Conservation (phyloP, 768 basidiomycete species). For the Tulasnella sp. region DNA sequence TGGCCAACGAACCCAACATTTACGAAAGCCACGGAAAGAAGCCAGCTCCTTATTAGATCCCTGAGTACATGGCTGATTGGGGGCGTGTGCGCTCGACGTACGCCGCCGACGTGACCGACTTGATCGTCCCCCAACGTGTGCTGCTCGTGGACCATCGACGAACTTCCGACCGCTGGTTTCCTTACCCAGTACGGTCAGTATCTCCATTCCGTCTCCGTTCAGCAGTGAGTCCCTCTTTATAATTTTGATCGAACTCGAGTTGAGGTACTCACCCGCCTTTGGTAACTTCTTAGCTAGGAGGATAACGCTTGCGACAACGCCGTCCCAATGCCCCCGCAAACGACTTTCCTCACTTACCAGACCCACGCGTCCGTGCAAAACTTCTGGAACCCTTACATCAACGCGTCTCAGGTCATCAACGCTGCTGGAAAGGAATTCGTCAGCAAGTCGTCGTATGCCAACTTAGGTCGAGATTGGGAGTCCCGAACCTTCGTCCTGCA, state of each 20-base stretch:
- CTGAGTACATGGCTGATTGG: slow-evolving; percentile 34
- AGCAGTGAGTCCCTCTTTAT: not conserved
- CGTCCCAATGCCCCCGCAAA: not conserved
- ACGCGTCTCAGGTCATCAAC: slow-evolving; percentile 5
- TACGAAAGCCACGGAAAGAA: slow-evolving; percentile 33
- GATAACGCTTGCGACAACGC: not conserved
- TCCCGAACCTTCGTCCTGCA: no score
- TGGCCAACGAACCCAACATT: slow-evolving; percentile 72
- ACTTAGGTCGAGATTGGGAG: no score
- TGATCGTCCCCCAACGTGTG: slow-evolving; percentile 39
- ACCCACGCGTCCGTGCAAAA: slow-evolving; percentile 15
- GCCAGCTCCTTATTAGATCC: slow-evolving; percentile 32
- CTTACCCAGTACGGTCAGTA: slow-evolving; percentile 32
- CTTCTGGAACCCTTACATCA: slow-evolving; percentile 16
- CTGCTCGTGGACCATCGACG: slow-evolving; percentile 37
- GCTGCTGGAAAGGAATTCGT: not conserved
- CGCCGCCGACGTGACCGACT: slow-evolving; percentile 28
- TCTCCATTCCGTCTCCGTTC: slow-evolving; percentile 6
- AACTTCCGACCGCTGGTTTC: slow-evolving; percentile 36
- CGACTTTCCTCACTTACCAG: slow-evolving; percentile 15
- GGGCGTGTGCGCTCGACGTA: not conserved
- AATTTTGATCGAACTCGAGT: not conserved
- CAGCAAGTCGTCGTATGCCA: not conserved
- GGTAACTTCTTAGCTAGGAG: not conserved
- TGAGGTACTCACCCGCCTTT: not conserved